Conservation (phyloP, 768 basidiomycete species). For the Holtermanniella nyarrowii region DNA sequence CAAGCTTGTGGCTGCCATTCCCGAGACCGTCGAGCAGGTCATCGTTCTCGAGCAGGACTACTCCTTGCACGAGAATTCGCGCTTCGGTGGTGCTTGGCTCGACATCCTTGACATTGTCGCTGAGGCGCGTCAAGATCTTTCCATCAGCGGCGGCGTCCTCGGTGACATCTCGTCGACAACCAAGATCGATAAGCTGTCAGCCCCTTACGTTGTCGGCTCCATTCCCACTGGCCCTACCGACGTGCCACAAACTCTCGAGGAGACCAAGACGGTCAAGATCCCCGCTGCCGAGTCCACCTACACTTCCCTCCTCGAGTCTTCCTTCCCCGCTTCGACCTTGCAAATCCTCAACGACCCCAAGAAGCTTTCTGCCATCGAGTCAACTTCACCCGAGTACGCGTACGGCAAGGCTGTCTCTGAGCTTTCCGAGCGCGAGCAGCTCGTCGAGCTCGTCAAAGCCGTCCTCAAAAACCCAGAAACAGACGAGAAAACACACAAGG, state of each 20-base stretch:
- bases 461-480: slow-evolving; percentile 49
- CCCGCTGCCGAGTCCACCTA: slow-evolving; percentile 87
- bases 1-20: slow-evolving; percentile 52
- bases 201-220: slow-evolving; percentile 37
- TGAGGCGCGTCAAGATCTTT: slow-evolving; percentile 41
- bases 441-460: slow-evolving; percentile 56
- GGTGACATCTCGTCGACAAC: slow-evolving; percentile 27
- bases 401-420: slow-evolving; percentile 81
- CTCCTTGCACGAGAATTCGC: slow-evolving; percentile 50
- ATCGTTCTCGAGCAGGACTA: slow-evolving; percentile 73
- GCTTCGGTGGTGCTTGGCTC: slow-evolving; percentile 43
- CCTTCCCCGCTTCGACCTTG: slow-evolving; percentile 62
- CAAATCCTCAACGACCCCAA: slow-evolving; percentile 77
- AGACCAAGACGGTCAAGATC: slow-evolving; percentile 47
- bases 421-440: slow-evolving; percentile 60
- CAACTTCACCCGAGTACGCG: slow-evolving; percentile 90
- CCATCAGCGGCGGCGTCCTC: slow-evolving; percentile 47
- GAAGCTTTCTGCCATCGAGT: slow-evolving; percentile 57
- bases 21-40: slow-evolving; percentile 55
- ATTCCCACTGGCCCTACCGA: slow-evolving; percentile 40
- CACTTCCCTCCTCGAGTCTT: slow-evolving; percentile 70
- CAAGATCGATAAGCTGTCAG: slow-evolving; percentile 14
- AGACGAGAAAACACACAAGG: slow-evolving; percentile 53
- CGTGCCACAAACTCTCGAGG: slow-evolving; percentile 31
- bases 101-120: slow-evolving; percentile 57